phyloP scores from a whole-genome alignment of 345 rosid genomes.

The Streptanthus diversifolius region DNA sequence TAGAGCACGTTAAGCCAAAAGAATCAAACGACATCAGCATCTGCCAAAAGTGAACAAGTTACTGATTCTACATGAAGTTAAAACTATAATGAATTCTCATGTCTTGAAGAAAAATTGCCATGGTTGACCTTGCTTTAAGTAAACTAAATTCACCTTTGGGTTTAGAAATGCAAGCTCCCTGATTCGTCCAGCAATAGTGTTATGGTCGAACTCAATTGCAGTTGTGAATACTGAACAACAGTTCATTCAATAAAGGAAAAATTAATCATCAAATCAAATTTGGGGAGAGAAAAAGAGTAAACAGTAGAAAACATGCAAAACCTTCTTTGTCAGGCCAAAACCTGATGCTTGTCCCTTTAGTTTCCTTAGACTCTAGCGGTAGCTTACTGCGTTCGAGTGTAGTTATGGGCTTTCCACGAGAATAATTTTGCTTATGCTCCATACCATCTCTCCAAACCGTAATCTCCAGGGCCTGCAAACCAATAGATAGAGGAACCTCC shows the following conservation, averaged over 20 bases:
- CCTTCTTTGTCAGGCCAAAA: constrained; percentile 99
- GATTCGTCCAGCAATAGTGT: constrained; percentile 80
- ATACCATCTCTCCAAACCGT: constrained; percentile 90
- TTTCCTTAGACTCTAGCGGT: constrained; percentile 53
- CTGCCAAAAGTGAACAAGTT: constrained; percentile 7
- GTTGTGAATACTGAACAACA: constrained; percentile 73
- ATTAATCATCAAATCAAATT: constrained; percentile 17
- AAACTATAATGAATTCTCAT: not conserved
- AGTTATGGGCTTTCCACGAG: constrained; percentile 82
- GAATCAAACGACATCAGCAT: constrained; percentile 4
- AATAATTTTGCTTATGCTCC: constrained; percentile 75
- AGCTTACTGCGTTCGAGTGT: constrained; percentile 49
- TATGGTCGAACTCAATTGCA: constrained; percentile 79
- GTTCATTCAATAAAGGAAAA: constrained; percentile 6
- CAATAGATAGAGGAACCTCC: constrained; percentile 14
- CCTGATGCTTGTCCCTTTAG: constrained; percentile 67
- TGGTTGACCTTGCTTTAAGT: not conserved
- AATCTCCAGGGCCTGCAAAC: constrained; percentile 65
- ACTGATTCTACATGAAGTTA: constrained; percentile 12
- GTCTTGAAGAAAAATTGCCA: constrained; percentile 1
- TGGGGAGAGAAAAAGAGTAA: not conserved
- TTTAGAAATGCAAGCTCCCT: constrained; percentile 96
- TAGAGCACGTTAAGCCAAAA: not conserved
- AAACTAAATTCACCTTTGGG: constrained; percentile 58
- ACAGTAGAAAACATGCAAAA: constrained; percentile 32